A percentile compares a stretch with the other conserved stretches of the same genome.
These are phyloP conservation scores for Trichodelitschia bisporula DNA, from an alignment of 495 filamentous ascomycete genomes.

Conservation along the genomic window DNA sequence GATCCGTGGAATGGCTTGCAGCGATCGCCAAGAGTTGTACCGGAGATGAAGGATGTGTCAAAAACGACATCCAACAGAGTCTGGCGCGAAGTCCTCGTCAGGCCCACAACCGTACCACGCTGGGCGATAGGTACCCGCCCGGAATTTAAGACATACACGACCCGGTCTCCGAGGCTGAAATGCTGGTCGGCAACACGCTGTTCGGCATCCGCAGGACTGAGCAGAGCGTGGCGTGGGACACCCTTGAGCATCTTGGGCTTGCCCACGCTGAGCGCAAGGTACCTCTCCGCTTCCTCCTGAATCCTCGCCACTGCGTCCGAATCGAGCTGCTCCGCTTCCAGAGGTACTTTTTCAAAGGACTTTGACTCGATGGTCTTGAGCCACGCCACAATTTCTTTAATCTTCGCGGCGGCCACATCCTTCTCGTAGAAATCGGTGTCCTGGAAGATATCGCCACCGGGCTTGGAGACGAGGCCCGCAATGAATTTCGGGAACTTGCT, in stretches of 20 bases:
- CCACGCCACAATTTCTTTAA: constrained; percentile 81
- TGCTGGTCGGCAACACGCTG: constrained; percentile 66
- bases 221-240: constrained; percentile 63
- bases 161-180: constrained; percentile 69
- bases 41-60: constrained; percentile 87
- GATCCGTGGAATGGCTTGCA: constrained; percentile 93
- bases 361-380: constrained; percentile 72
- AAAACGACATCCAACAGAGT: constrained; percentile 80
- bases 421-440: constrained; percentile 74
- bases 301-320: constrained; percentile 67
- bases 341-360: constrained; percentile 75
- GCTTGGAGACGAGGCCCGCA: constrained; percentile 53
- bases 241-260: constrained; percentile 40
- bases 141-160: constrained; percentile 79
- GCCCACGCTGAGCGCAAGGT: too few relatives aligned
- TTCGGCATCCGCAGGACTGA: constrained; percentile 81
- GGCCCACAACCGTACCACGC: constrained; percentile 75
- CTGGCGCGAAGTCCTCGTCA: constrained; percentile 59
- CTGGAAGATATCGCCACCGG: constrained; percentile 44
- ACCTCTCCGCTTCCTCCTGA: constrained; percentile 33
- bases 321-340: constrained; percentile 89
- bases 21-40: constrained; percentile 64
- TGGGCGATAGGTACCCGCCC: constrained; percentile 88
- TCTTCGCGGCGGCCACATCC: constrained; percentile 38
- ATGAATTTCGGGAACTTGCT: constrained; percentile 86